Evolutionary conservation across 129 eudicot species (phyloP).

Genomic region (Ambrosia artemisiifolia): DNA sequence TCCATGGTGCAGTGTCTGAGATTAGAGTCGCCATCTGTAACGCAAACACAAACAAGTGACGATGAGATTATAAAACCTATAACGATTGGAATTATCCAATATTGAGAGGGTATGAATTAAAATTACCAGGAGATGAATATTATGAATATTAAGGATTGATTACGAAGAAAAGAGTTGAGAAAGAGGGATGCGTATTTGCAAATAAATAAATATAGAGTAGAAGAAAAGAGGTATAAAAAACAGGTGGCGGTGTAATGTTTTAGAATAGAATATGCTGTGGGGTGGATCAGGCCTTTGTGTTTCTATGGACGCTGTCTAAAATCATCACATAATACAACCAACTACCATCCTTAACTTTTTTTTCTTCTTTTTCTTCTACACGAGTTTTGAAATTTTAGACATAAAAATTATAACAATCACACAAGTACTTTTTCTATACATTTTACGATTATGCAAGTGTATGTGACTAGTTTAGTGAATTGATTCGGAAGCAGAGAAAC

Average conservation of each 20-base stretch:
- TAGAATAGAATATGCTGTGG: constrained; percentile 22
- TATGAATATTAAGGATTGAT: constrained; percentile 14
- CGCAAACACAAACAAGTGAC: neutral
- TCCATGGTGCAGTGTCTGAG: constrained; percentile 79
- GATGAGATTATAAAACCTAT: constrained; percentile 5
- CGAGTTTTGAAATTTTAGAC: neutral
- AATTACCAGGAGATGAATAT: constrained; percentile 27
- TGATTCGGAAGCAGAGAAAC: no score
- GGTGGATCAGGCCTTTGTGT: constrained; percentile 17
- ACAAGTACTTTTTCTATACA: no score
- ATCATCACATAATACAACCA: neutral
- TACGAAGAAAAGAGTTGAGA: constrained; percentile 7
- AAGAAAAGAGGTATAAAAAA: neutral
- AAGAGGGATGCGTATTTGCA: neutral
- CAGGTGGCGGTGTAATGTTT: constrained; percentile 24
- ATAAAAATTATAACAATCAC: no score
- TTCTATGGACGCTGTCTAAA: constrained; percentile 31
- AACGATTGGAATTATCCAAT: constrained; percentile 5
- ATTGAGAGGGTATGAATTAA: neutral
- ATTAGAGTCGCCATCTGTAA: constrained; percentile 81
- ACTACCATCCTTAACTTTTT: no score
- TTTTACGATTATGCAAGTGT: no score
- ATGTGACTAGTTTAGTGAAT: no score
- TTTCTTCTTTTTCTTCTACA: neutral
- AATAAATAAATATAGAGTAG: neutral